A percentile compares a stretch with the other conserved stretches of the same genome.
Conservation (phyloP, 495 filamentous ascomycete genomes). For the Penicillium cosmopolitanum region DNA sequence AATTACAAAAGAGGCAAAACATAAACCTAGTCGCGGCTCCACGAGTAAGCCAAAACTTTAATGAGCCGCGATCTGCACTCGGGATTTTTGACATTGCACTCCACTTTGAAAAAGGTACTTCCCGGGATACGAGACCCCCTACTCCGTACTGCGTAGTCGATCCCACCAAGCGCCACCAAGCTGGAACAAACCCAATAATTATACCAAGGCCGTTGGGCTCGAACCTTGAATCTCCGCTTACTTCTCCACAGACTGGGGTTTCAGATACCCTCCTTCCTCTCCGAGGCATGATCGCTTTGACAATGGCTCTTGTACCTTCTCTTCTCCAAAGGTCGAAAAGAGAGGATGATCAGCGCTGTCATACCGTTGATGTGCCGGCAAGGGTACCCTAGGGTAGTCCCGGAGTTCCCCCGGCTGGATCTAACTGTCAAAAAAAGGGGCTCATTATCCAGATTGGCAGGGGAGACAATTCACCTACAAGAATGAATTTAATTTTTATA, state of each 20-base stretch:
- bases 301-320: neutral
- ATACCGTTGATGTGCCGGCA: slow-evolving; percentile 3
- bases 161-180: neutral
- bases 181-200: neutral
- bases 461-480: no score
- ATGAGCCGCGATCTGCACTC: slow-evolving; percentile 19
- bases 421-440: slow-evolving; percentile 1
- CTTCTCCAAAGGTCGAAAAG: neutral
- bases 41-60: slow-evolving; percentile 6
- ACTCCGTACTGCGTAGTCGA: neutral
- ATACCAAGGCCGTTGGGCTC: neutral
- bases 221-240: neutral
- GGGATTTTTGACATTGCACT: slow-evolving; percentile 13
- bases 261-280: slow-evolving; percentile 7
- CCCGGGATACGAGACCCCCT: neutral
- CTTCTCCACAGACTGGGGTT: neutral
- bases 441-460: neutral
- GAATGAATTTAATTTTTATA: neutral
- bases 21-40: slow-evolving; percentile 12
- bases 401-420: slow-evolving; percentile 7
- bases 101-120: slow-evolving; percentile 6
- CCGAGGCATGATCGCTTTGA: slow-evolving; percentile 9
- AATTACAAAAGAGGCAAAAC: neutral
- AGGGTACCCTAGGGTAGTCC: neutral
- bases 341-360: slow-evolving; percentile 18